These are phyloP conservation scores for Thielaviopsis musarum DNA, from an alignment of 2,329 filamentous ascomycete genomes.

Conservation along the genomic window DNA sequence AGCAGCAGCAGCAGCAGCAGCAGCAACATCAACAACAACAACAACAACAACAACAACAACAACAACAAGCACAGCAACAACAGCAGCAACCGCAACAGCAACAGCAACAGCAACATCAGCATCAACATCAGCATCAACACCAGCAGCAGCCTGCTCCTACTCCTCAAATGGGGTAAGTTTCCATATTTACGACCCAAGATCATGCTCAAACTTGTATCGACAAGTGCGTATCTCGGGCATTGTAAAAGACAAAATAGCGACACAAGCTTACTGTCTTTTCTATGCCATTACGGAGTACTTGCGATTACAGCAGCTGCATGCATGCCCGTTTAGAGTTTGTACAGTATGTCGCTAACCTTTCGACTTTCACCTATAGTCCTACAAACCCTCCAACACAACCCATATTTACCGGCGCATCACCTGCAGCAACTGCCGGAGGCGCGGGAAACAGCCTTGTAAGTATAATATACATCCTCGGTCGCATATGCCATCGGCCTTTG, in stretches of 20 bases:
- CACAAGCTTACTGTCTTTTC: not conserved
- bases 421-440: constrained; percentile 18
- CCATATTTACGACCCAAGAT: not conserved
- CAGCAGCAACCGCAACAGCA: not conserved
- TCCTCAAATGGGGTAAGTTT: constrained; percentile 30
- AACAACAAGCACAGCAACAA: not conserved
- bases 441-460: constrained; percentile 18
- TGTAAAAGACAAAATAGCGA: not conserved
- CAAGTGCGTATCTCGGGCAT: not conserved
- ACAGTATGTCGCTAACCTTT: not conserved
- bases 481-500: no score
- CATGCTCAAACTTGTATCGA: not conserved
- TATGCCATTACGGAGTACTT: not conserved
- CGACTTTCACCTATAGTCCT: constrained; percentile 7
- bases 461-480: not conserved
- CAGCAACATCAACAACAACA: not conserved
- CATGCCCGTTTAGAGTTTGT: not conserved
- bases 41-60: not conserved
- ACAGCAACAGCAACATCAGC: not conserved
- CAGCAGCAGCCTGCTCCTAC: constrained; percentile 13
- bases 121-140: not conserved
- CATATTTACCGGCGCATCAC: constrained; percentile 17
- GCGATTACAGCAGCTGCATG: not conserved
- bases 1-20: not conserved
- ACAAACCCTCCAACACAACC: constrained; percentile 10